phyloP scores from a whole-genome alignment of 2,329 filamentous ascomycete species.

The Ramularia endophylla region DNA sequence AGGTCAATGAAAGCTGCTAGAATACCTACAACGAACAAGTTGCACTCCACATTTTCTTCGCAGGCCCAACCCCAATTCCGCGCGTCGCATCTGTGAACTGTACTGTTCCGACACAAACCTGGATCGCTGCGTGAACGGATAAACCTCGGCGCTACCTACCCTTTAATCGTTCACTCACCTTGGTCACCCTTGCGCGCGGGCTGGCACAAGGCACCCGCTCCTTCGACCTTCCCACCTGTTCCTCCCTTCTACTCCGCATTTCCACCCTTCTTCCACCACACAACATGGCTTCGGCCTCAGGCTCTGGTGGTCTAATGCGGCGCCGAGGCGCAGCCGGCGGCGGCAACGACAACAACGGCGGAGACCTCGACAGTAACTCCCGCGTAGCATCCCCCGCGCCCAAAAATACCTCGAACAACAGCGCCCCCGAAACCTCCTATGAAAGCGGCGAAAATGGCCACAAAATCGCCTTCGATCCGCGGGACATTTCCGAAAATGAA shows the following conservation, averaged over 20 bases:
- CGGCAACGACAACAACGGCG: constrained; percentile 46
- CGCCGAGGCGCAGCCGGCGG: constrained; percentile 59
- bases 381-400: constrained; percentile 61
- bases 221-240: too few relatives aligned
- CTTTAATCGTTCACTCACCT: constrained; percentile 1
- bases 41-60: too few relatives aligned
- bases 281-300: constrained; percentile 61
- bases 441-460: constrained; percentile 84
- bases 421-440: constrained; percentile 72
- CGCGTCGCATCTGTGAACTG: too few relatives aligned
- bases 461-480: constrained; percentile 95
- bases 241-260: neutral
- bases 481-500: constrained; percentile 94
- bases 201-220: constrained; percentile 1
- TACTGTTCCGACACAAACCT: constrained; percentile 2
- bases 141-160: too few relatives aligned
- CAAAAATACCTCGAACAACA: constrained; percentile 48
- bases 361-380: constrained; percentile 56
- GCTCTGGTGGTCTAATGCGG: constrained; percentile 64
- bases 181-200: neutral
- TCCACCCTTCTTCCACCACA: constrained; percentile 7
- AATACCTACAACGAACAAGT: too few relatives aligned
- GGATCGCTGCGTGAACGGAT: neutral
- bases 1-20: too few relatives aligned
- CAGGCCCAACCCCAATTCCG: too few relatives aligned